Base-by-base conservation (phyloP, 345 rosid species). In the Boechera stricta region DNA sequence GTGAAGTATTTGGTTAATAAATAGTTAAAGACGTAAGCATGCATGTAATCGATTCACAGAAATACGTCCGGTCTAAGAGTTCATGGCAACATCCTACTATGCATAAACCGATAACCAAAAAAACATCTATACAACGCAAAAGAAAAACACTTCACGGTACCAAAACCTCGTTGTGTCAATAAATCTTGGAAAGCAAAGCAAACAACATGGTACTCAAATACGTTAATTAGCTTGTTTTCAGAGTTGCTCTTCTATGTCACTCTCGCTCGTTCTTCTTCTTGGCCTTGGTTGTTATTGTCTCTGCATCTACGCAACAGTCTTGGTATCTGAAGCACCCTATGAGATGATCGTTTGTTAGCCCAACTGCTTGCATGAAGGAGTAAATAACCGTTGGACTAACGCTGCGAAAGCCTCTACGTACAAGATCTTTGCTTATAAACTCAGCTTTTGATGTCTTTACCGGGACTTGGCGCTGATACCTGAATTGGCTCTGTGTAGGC, bases 381-480 rank as follows among this genome's bases (percentile, higher is more conserved):
- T 92, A 89, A 49, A 95, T 78, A 47, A 92, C 89, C 0, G 98
- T 92, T 32, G 98, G 94, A 49, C 99, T 92, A 60, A 92, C 96
- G 0, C 96, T 82, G 41, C 98, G 96, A 71, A 92, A 95, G 48
- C 98, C 98, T 69, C 99, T 87, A 71, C 94, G 89, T 36, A 95
- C 97, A 5, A 95, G 88, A 79, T 95, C 99, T 73, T 92, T 95
- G 91, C 99, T 91, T 68, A 95, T 92, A 35, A 68, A 78, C 65
- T 95, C 98, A 4, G 98, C 97, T 86, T 95, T 95, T 0, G 99
- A 92, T 16, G 94, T 83, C 82, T 95, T 95, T 42, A 86, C 98
- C 0, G 97, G 97, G 68, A 95, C 90, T 82, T 91, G 99, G 10
- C 98, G 82, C 49, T 92, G 89, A 77, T 92, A 92, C 51, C 94